Base-by-base conservation (phyloP, 345 rosid species). In the Turritis glabra region DNA sequence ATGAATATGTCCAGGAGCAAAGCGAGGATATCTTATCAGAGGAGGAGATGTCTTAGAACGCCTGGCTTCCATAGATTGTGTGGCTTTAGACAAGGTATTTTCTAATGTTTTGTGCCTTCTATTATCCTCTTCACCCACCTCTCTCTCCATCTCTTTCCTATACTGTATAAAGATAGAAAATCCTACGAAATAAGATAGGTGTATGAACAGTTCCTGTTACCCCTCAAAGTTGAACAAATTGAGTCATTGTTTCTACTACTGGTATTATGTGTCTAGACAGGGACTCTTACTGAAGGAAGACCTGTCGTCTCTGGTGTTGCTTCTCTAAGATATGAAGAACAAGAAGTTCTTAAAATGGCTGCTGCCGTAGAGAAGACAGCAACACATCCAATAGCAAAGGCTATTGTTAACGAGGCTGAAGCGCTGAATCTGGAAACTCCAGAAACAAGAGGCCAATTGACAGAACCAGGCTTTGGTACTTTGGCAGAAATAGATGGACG, bases 31-130 rank as follows among this genome's bases (percentile, higher is more conserved):
- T 82, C 90, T 94, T 69, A 86, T 94, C 78, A 86, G 98, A 84
- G 98, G 98, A 77, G 97, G 96, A 70, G 97, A 91, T 84, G 96
- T 88, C 74, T 84, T 91, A 64, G 97, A 94, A 84, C 97, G 93
- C 52, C 81, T 94, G 78, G 93, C 98, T 44, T 80, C 86, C 74
- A 72, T 90, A 54, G 85, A 89, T 77, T 81, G 79, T 83, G 71
- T 91, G 54, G 98, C 97, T 80, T 79, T 91, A 37, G 98, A 94
- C 81, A 94, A 94, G 96, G 97, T 94, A 81, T 25, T 59, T 59
- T 43, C 52, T 68, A 51, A 25, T 55, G n/a, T 43, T 5, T 32
- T 23, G 13, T 37, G 50, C 59, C 8, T 66, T 48, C 53, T 37
- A 17, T 66, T 22, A 13, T 65, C 51, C 15, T 25, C 33, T 37